A percentile compares a stretch with the other conserved stretches of the same genome.
Conservation (phyloP, 345 rosid species). For the Carallia pectinifolia region DNA sequence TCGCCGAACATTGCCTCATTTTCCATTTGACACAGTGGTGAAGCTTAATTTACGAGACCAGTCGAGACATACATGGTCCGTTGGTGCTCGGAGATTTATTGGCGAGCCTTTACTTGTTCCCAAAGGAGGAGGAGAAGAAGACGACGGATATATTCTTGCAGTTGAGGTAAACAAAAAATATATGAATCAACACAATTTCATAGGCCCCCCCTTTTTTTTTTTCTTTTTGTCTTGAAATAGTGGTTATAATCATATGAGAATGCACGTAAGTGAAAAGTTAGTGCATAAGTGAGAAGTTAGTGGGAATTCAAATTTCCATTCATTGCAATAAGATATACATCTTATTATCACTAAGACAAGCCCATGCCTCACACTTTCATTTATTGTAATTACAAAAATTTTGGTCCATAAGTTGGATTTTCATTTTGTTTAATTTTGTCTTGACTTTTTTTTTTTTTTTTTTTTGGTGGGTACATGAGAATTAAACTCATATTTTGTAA, state of each 20-base stretch:
- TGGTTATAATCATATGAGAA: too few species aligned
- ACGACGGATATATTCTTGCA: constrained; percentile 72
- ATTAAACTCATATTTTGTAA: background rate
- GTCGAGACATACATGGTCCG: constrained; percentile 51
- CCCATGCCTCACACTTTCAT: too few species aligned
- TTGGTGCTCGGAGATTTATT: constrained; percentile 58
- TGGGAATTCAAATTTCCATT: too few species aligned
- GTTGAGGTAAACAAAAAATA: constrained; percentile 59
- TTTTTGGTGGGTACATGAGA: too few species aligned
- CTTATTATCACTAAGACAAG: too few species aligned
- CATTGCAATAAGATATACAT: too few species aligned
- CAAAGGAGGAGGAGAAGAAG: constrained; percentile 48
- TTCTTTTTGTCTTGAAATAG: too few species aligned
- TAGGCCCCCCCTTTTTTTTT: background rate
- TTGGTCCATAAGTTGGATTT: background rate
- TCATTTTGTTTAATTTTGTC: too few species aligned
- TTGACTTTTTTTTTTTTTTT: too few species aligned
- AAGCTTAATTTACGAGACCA: constrained; percentile 46
- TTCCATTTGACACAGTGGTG: constrained; percentile 79
- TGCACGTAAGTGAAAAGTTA: too few species aligned
- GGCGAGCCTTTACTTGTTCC: constrained; percentile 88
- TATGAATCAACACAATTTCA: background rate
- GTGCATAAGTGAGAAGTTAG: too few species aligned
- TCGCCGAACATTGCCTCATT: constrained; percentile 62
- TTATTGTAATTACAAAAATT: background rate